These are phyloP conservation scores for Ramularia endophylla DNA, from an alignment of 2,329 filamentous ascomycete genomes.

Conservation along the genomic window DNA sequence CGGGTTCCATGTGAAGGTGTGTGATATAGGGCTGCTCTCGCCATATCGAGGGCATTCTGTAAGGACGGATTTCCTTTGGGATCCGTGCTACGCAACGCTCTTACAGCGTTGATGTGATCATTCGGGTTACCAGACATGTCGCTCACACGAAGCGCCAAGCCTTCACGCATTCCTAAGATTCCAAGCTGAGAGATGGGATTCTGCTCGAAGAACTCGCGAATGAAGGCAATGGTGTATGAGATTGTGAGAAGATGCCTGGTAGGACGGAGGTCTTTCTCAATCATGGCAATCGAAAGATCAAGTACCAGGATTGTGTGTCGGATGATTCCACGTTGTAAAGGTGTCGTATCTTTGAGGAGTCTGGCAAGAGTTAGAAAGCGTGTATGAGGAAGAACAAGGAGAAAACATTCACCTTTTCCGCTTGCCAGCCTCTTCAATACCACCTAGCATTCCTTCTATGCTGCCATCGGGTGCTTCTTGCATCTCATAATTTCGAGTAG, in stretches of 20 bases:
- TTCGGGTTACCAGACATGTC: conserved; percentile 88
- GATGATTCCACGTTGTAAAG: conserved; percentile 93
- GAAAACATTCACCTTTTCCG: conserved; percentile 23
- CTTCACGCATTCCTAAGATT: conserved; percentile 88
- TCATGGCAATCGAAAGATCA: conserved; percentile 90
- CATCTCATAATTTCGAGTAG: conserved; percentile 27
- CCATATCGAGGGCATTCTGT: conserved; percentile 96
- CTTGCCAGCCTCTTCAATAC: conserved; percentile 33
- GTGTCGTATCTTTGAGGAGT: conserved; percentile 86
- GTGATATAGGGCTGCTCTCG: conserved; percentile 83
- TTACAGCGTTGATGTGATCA: conserved; percentile 75
- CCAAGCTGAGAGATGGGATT: conserved; percentile 96
- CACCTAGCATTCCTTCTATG: conserved; percentile 30
- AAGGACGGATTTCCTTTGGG: conserved; percentile 52
- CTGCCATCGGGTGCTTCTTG: conserved; percentile 31
- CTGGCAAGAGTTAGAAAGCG: conserved; percentile 38
- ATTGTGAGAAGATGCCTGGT: conserved; percentile 78
- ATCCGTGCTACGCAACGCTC: conserved; percentile 45
- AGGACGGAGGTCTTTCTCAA: conserved; percentile 88
- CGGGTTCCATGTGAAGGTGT: conserved; percentile 88
- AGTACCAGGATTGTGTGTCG: conserved; percentile 88
- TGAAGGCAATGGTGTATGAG: conserved; percentile 78
- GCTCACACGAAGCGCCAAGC: conserved; percentile 76
- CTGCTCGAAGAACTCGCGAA: conserved; percentile 94
- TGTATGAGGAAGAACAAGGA: background rate